phyloP scores from a whole-genome alignment of 371 early-diverging fungal genomes.

The Cokeromyces recurvatus region DNA sequence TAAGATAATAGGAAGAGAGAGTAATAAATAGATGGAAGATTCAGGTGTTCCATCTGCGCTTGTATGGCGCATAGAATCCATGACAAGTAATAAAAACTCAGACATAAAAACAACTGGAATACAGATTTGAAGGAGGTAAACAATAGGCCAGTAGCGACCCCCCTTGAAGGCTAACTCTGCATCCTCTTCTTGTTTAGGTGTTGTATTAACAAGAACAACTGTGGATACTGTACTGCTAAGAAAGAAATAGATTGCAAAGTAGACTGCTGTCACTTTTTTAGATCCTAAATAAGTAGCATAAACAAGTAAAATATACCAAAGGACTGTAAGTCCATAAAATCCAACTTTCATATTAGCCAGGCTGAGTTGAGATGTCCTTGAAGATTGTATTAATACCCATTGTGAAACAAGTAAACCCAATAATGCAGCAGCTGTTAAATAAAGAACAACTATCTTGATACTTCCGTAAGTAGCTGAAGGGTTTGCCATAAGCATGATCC shows the following conservation, averaged over 20 bases:
- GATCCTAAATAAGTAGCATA: conserved; percentile 25
- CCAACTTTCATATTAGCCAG: conserved; percentile 5
- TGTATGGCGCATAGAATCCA: conserved; percentile 48
- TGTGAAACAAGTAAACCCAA: conserved; percentile 21
- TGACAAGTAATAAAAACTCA: conserved; percentile 31
- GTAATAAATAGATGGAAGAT: conserved; percentile 30
- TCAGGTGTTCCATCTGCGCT: conserved; percentile 53
- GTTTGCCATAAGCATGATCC: conserved; percentile 12
- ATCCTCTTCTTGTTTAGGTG: neutral
- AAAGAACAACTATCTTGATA: conserved; percentile 11
- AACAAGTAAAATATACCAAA: conserved; percentile 42
- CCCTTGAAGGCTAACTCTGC: neutral
- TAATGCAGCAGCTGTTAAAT: conserved; percentile 13
- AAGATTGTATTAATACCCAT: conserved; percentile 1
- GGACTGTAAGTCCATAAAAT: conserved; percentile 31
- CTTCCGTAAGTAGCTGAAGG: conserved; percentile 30
- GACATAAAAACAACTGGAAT: conserved; percentile 37
- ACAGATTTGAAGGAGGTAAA: conserved; percentile 28
- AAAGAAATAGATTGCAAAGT: conserved; percentile 38
- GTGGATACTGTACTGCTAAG: conserved; percentile 34
- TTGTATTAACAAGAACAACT: conserved; percentile 4
- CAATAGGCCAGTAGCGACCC: conserved; percentile 21
- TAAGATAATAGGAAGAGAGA: conserved; percentile 17
- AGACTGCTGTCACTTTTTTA: conserved; percentile 26
- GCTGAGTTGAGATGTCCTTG: neutral